These are phyloP conservation scores for Vinca minor DNA, from an alignment of 257 asterid genomes.

Conservation along the genomic window DNA sequence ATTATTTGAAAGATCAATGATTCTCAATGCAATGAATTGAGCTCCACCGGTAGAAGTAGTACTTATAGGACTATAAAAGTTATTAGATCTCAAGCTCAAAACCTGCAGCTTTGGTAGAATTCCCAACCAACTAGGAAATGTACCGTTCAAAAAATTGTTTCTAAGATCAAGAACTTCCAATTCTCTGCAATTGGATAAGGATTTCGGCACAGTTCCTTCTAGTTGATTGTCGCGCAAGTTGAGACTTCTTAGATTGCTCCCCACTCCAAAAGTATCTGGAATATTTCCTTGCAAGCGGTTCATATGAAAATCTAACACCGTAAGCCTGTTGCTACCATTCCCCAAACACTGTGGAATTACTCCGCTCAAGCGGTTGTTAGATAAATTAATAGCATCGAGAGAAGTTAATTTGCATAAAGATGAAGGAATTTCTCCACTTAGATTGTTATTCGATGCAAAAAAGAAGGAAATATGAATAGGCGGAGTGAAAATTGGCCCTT, in stretches of 20 bases:
- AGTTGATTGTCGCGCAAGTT: conserved; percentile 20
- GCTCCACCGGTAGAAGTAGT: background rate
- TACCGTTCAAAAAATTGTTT: conserved; percentile 21
- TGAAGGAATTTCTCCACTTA: conserved; percentile 15
- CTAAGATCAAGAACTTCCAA: conserved; percentile 28
- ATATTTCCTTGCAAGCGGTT: conserved; percentile 16
- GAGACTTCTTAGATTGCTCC: conserved; percentile 15
- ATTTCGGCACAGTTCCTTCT: conserved; percentile 22
- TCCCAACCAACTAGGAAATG: conserved; percentile 25
- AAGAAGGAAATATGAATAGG: background rate
- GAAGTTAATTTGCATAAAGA: conserved; percentile 11
- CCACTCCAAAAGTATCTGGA: conserved; percentile 17
- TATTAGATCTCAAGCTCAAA: conserved; percentile 27
- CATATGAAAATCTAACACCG: conserved; percentile 16
- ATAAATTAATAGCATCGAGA: conserved; percentile 11
- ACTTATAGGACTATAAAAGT: conserved; percentile 15
- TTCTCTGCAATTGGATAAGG: conserved; percentile 18
- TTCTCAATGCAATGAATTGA: conserved; percentile 14
- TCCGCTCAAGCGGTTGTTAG: conserved; percentile 16
- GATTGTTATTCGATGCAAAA: conserved; percentile 12
- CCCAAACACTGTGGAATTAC: conserved; percentile 18
- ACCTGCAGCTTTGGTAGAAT: conserved; percentile 20
- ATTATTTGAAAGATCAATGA: conserved; percentile 26
- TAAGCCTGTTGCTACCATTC: conserved; percentile 4
- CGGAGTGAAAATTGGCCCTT: conserved; percentile 8